Base-by-base conservation (phyloP, 2,329 filamentous ascomycete species). In the Fusarium sarcochroum region DNA sequence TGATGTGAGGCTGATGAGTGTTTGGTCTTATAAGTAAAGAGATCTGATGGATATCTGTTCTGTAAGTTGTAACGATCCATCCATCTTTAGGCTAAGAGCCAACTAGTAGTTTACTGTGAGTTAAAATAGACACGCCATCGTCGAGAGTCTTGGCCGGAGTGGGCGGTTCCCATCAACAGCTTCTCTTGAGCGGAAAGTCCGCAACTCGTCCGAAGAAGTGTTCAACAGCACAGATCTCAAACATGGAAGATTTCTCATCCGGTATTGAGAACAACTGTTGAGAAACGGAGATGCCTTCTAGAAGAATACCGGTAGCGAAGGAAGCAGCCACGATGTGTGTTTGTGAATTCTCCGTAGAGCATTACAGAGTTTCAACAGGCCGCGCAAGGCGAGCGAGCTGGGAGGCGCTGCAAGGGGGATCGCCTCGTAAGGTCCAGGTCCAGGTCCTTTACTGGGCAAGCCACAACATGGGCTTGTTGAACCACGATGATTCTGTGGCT, bases 241-340 rank as follows among this genome's bases (percentile, higher is more conserved):
- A 38, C 3, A 41, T 40, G 66, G 49, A 64, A 69, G 32, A 64
- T 53, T 21, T 51, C 50, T 70, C 61, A 60, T 23, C 54, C 34
- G 37, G n/a, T 20, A 25, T 38, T 48, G 41, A 57, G 21, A 45
- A 23, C n/a, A 45, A 45, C 40, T 41, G 41, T 40, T 34, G 21
- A 44, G 7, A 30, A 68, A 68, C 58, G 67, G 58, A 64, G 67
- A 70, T 58, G 59, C 67, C 63, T 68, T 68, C 67, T 64, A 61
- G 58, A 69, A 57, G 37, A 41, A 57, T 23, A 52, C 54, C 53
- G 46, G 58, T 35, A 65, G 49, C 6, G 30, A 37, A 42, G 30
- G 27, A 49, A 48, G 42, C 42, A 68, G 51, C 61, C 66, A 63
- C 51, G 44, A 53, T 54, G 51, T 51, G 46, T 42, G 25, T 14